Conservation (phyloP, 2,329 filamentous ascomycete species). For the Thielaviopsis populi region DNA sequence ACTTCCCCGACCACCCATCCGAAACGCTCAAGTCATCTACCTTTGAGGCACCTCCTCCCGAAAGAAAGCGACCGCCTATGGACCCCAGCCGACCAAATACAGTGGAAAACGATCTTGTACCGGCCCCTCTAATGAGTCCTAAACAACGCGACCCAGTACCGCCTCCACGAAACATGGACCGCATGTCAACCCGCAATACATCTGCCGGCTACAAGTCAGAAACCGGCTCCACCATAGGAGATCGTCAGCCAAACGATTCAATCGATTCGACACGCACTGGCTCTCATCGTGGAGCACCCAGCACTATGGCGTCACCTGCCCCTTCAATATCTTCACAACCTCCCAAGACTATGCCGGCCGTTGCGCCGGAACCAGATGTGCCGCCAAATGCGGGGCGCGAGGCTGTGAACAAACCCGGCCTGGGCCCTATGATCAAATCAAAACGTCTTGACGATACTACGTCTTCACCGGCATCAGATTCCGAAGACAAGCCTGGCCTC, state of each 20-base stretch:
- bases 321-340: conserved; percentile 16
- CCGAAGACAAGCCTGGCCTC: conserved; percentile 53
- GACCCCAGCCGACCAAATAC: conserved; percentile 39
- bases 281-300: conserved; percentile 15
- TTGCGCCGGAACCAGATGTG: conserved; percentile 20
- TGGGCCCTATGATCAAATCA: conserved; percentile 78
- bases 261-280: conserved; percentile 15
- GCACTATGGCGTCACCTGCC: conserved; percentile 16
- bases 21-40: conserved; percentile 18
- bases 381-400: conserved; percentile 18
- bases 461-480: conserved; percentile 17
- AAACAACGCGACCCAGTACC: conserved; percentile 31
- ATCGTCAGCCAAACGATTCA: conserved; percentile 17
- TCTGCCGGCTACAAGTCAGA: conserved; percentile 20
- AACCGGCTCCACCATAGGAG: conserved; percentile 17
- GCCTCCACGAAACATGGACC: conserved; percentile 37
- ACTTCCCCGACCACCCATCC: conserved; percentile 14
- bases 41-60: conserved; percentile 38
- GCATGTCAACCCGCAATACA: conserved; percentile 34
- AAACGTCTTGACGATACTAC: conserved; percentile 40
- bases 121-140: conserved; percentile 42
- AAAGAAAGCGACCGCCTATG: conserved; percentile 53
- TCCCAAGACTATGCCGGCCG: conserved; percentile 12
- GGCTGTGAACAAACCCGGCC: conserved; percentile 43
- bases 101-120: conserved; percentile 39